A percentile compares a stretch with the other conserved stretches of the same genome.
Evolutionary conservation across 768 basidiomycete species (phyloP).

Genomic region (Phylloporus sp.): DNA sequence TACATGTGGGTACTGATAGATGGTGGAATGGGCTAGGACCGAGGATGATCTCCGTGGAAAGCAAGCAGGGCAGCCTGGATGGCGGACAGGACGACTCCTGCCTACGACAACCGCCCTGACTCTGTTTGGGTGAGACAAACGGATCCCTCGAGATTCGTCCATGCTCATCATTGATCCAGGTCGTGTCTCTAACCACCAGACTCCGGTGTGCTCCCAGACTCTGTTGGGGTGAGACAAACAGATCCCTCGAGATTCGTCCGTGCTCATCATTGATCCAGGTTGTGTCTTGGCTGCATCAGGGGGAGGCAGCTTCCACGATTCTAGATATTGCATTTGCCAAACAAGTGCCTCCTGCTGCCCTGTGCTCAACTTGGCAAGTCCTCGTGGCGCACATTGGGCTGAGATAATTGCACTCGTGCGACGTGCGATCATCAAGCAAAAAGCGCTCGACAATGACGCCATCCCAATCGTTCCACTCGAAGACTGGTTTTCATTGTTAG

Average conservation of each 20-base stretch:
- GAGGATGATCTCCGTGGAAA: no score
- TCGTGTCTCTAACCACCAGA: no score
- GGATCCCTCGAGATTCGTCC: no score
- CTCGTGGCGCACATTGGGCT: no score
- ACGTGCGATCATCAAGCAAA: slow-evolving; percentile 11
- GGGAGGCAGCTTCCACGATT: slow-evolving; percentile 34
- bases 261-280: slow-evolving; percentile 18
- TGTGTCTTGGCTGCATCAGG: slow-evolving; percentile 42
- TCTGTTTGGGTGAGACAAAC: slow-evolving; percentile 33
- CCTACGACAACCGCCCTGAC: no score
- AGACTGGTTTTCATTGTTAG: slow-evolving; percentile 33
- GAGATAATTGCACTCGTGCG: slow-evolving; percentile 27
- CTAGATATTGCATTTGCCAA: slow-evolving; percentile 25
- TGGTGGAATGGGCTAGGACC: background rate
- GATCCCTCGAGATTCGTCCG: no score
- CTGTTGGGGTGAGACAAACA: slow-evolving; percentile 33
- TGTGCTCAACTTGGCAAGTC: slow-evolving; percentile 39
- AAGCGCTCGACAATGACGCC: background rate
- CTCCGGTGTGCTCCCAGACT: slow-evolving; percentile 28
- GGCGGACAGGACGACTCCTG: no score
- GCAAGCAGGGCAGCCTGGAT: no score
- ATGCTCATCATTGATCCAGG: slow-evolving; percentile 17
- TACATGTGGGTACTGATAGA: slow-evolving; percentile 34
- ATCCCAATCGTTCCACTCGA: slow-evolving; percentile 32
- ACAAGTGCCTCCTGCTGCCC: slow-evolving; percentile 12